Conservation (phyloP, 1,284 basidiomycete genomes). For the Cryptococcus depauperatus region DNA sequence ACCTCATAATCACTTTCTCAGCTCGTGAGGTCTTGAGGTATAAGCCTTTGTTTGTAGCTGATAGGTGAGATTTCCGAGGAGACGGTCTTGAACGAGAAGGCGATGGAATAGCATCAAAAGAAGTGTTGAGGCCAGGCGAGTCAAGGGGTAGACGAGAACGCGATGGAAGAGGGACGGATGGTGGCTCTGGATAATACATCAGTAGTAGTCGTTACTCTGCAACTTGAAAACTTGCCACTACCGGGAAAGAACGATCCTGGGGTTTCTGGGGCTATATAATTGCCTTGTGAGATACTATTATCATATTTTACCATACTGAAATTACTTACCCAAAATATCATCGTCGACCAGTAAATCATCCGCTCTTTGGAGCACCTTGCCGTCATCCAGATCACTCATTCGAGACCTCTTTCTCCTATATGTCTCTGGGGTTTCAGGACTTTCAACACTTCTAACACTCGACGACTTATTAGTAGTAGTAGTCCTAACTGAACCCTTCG, state of each 20-base stretch:
- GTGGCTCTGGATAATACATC: slow-evolving; percentile 18
- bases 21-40: slow-evolving; percentile 24
- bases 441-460: slow-evolving; percentile 2
- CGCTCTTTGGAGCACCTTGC: slow-evolving; percentile 53
- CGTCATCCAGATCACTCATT: slow-evolving; percentile 17
- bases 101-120: slow-evolving; percentile 23
- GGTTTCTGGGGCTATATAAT: not conserved
- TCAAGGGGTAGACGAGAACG: slow-evolving; percentile 13
- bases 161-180: slow-evolving; percentile 18
- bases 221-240: slow-evolving; percentile 7
- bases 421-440: slow-evolving; percentile 1
- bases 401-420: slow-evolving; percentile 30
- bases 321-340: slow-evolving; percentile 17
- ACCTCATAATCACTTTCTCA: no score
- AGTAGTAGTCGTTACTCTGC: not conserved
- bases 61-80: slow-evolving; percentile 6
- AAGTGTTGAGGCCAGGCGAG: slow-evolving; percentile 14
- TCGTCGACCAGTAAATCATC: slow-evolving; percentile 48
- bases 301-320: slow-evolving; percentile 8
- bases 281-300: not conserved
- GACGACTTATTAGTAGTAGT: not conserved
- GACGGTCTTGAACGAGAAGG: slow-evolving; percentile 9
- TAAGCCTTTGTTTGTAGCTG: not conserved
- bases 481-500: not conserved
- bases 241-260: slow-evolving; percentile 8